These are phyloP conservation scores for Radiomyces spectabilis DNA, from an alignment of 192 early-diverging fungal species.

Conservation along the genomic window DNA sequence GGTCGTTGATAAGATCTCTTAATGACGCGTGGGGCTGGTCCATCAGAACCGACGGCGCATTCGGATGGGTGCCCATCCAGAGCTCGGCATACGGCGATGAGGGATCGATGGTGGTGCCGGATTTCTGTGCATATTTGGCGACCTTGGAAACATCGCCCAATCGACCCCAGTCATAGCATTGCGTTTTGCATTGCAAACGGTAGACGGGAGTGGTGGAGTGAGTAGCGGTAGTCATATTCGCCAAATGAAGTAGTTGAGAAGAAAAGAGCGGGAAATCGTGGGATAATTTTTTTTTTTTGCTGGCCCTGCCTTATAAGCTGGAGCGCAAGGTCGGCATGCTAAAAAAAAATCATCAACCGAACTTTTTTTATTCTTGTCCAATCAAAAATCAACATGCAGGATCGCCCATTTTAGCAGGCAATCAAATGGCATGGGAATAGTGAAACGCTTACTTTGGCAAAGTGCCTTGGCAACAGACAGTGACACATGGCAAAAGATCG, in stretches of 20 bases:
- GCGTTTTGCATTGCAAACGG: conserved; percentile 63
- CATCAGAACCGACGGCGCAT: conserved; percentile 62
- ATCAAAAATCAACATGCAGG: too few species aligned
- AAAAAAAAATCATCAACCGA: too few species aligned
- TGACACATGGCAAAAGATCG: too few species aligned
- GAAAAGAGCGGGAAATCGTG: not conserved
- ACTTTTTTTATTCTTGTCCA: too few species aligned
- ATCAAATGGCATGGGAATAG: too few species aligned
- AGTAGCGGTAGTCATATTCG: not conserved
- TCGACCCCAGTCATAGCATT: conserved; percentile 98
- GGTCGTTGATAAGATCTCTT: conserved; percentile 47
- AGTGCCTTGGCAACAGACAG: too few species aligned
- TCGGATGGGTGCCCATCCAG: conserved; percentile 99
- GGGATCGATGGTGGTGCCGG: conserved; percentile 45
- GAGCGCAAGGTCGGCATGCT: too few species aligned
- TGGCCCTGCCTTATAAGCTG: too few species aligned
- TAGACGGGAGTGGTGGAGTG: conserved; percentile 22
- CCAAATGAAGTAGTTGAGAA: not conserved
- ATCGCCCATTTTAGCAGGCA: too few species aligned
- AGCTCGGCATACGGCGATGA: conserved; percentile 89
- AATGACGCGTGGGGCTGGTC: conserved; percentile 40
- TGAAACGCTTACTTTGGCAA: too few species aligned
- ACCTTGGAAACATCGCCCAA: conserved; percentile 74
- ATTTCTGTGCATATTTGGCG: conserved; percentile 68
- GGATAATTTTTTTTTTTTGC: too few species aligned